Evolutionary conservation across 1,284 basidiomycete genomes (phyloP), one percentile per base, ranked within the genome.

Genomic region (Thecaphora thlaspeos): DNA sequence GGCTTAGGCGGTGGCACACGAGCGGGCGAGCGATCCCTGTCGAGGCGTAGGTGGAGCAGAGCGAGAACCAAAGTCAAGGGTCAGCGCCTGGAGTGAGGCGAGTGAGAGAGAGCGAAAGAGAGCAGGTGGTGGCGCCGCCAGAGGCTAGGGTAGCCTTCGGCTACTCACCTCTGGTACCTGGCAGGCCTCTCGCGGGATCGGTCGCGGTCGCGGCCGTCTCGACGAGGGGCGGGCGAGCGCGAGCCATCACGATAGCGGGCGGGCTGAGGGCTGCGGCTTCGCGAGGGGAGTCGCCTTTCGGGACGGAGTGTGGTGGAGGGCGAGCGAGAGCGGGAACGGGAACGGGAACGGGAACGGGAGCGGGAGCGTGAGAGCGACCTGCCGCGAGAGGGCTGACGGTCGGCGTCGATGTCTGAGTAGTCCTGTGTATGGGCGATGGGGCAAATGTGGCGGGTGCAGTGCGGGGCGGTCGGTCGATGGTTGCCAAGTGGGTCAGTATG

Each of bases 401-500:
- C 62, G 32, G 60, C 46, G 47, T 65, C 57, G 38, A 61, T 55
- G 34, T 65, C 62, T 45, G 55, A 47, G 48, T 61, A 60, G 49
- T 65, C 51, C 40, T 55, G 52, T 41, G 37, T 11, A 36, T 11
- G n/a, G 32, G 32, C 11, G 32, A 36, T 36, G 11, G 32, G 32
- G 32, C 32, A 36, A n/a, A 11, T 36, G 32, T 36, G 32, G 32
- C 10, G 32, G 32, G 10, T 36, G n/a, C n/a, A n/a, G n/a, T n/a
- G n/a, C 43, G 55, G 58, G 51, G 55, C 46, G 50, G 52, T 63
- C 60, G 53, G n/a, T n/a, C n/a, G n/a, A n/a, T n/a, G n/a, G n/a
- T n/a, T n/a, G n/a, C n/a, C n/a, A n/a, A n/a, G n/a, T n/a, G n/a
- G n/a, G n/a, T n/a, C n/a, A n/a, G n/a, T n/a, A n/a, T n/a, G n/a